phyloP scores from a whole-genome alignment of 2,329 filamentous ascomycete species.

The Xylariaceae sp. region DNA sequence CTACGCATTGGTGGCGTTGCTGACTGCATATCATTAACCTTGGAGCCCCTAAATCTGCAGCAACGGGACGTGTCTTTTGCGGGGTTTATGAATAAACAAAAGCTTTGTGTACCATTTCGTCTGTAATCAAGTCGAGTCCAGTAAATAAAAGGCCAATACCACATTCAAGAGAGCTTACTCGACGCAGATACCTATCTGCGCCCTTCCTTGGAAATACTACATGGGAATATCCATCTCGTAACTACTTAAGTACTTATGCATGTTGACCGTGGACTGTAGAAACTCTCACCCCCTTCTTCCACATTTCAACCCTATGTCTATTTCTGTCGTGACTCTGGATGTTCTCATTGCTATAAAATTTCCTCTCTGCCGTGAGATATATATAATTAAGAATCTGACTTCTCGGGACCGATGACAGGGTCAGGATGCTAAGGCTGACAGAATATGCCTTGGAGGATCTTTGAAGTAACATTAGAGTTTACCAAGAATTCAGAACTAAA shows the following conservation, averaged over 20 bases:
- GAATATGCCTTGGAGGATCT: not conserved
- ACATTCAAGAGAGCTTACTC: not conserved
- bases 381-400: slow-evolving; percentile 1
- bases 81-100: not conserved
- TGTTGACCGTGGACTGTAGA: not conserved
- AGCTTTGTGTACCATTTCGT: not conserved
- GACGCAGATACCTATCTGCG: not conserved
- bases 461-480: slow-evolving; percentile 10
- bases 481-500: slow-evolving; percentile 1
- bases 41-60: not conserved
- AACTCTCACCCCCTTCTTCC: not conserved
- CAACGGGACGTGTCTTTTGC: not conserved
- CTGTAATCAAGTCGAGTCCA: not conserved
- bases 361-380: slow-evolving; percentile 1
- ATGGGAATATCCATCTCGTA: no score
- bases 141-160: not conserved
- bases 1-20: slow-evolving; percentile 2
- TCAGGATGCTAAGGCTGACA: slow-evolving; percentile 9
- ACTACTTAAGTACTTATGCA: no score
- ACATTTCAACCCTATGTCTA: not conserved
- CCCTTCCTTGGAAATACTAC: not conserved
- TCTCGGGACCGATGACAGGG: slow-evolving; percentile 20
- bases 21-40: slow-evolving; percentile 2
- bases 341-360: slow-evolving; percentile 15
- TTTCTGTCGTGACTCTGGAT: not conserved